These are phyloP conservation scores for Amphirosellinia nigrospora DNA, from an alignment of 495 filamentous ascomycete species.

Conservation along the genomic window DNA sequence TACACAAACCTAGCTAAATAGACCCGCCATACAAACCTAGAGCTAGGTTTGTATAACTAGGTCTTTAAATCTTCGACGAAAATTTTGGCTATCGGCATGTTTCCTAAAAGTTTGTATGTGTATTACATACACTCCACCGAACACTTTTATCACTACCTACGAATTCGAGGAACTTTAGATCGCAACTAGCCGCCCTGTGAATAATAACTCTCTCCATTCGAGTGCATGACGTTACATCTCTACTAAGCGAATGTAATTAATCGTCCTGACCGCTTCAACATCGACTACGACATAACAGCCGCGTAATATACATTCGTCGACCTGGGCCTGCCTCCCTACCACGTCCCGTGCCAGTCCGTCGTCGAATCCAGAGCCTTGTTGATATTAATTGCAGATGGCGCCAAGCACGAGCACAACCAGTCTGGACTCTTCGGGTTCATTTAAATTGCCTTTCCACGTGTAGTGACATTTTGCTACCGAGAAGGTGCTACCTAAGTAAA, in stretches of 20 bases:
- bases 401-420: neutral
- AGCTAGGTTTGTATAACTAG: too few species aligned
- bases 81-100: too few species aligned
- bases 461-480: neutral
- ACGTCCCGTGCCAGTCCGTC: slow-evolving; percentile 9
- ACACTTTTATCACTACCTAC: neutral
- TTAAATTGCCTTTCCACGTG: slow-evolving; percentile 19
- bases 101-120: too few species aligned
- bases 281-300: slow-evolving; percentile 17
- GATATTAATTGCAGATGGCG: slow-evolving; percentile 9
- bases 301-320: neutral
- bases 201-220: neutral
- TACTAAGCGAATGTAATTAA: slow-evolving; percentile 8
- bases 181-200: neutral
- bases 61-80: too few species aligned
- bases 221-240: neutral
- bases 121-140: neutral
- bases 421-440: slow-evolving; percentile 2
- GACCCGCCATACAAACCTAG: too few species aligned
- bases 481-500: neutral
- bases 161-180: neutral
- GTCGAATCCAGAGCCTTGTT: slow-evolving; percentile 19
- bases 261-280: slow-evolving; percentile 13
- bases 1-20: too few species aligned
- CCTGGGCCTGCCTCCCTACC: slow-evolving; percentile 3